Evolutionary conservation across 2,329 filamentous ascomycete genomes (phyloP), one percentile per base, ranked within the genome.

Genomic region (Calycina marina): DNA sequence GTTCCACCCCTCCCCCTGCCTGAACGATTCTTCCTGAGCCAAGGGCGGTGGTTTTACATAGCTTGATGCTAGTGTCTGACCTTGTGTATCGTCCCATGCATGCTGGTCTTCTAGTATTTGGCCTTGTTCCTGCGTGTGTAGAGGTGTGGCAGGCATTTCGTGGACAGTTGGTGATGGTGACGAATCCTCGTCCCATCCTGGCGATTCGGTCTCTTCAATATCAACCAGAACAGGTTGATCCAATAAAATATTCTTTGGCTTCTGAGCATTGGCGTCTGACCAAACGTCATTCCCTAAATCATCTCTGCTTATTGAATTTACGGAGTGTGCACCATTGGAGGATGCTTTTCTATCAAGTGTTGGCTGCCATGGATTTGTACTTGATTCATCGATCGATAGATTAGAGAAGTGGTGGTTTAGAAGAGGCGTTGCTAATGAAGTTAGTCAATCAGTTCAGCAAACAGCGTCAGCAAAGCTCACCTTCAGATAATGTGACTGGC

Each of bases 301-400:
- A 35, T 49, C 34, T 18, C 30, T 28, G 25, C 25, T 14, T 9
- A 47, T 16, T 4, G 37, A 35, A 15, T 44, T 41, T 30, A 43
- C 25, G 18, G 35, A 34, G 15, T 38, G 35, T 13, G 33, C 22
- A 25, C 40, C 31, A 8, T 13, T 11, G 15, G 36, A 27, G 4
- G 31, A 30, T n/a, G 39, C n/a, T 31, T 46, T 41, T 12, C 40
- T 36, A 18, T 44, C 34, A 11, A 42, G 28, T 18, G 38, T 38
- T 15, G 49, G 44, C 28, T 51, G 46, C 50, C 50, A 53, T 24
- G 50, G 50, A 39, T 53, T 53, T 20, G 45, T 40, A 15, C 25
- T 45, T 14, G 44, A 37, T 25, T 47, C 44, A 11, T 38, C 39
- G 6, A 50, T 28, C 2, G 47, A 44, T 5, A 49, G 40, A 4